Evolutionary conservation across 805 yeast genomes (phyloP).

Genomic region (Ogataea neopini): DNA sequence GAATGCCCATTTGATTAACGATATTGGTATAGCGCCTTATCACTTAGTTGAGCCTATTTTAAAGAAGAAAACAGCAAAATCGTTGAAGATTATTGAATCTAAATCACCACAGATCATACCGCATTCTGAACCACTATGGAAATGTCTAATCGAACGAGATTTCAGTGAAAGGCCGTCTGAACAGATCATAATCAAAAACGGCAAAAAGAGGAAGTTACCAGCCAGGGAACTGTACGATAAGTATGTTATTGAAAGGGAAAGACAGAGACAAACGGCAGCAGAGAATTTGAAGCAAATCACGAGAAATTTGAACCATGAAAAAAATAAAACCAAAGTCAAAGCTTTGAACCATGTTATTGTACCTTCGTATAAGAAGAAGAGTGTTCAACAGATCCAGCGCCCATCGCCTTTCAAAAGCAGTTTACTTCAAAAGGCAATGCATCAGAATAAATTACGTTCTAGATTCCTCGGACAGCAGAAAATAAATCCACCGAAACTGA

Average conservation of each 20-base stretch:
- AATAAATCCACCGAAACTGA: slow-evolving; percentile 4
- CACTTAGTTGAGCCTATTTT: slow-evolving; percentile 51
- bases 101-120: slow-evolving; percentile 44
- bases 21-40: slow-evolving; percentile 39
- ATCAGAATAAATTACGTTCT: slow-evolving; percentile 29
- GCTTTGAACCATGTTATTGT: slow-evolving; percentile 31
- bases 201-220: slow-evolving; percentile 31
- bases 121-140: slow-evolving; percentile 49
- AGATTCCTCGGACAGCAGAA: slow-evolving; percentile 22
- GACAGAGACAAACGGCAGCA: slow-evolving; percentile 45
- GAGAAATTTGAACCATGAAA: slow-evolving; percentile 39
- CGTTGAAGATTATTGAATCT: slow-evolving; percentile 42
- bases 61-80: slow-evolving; percentile 44
- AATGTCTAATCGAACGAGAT: slow-evolving; percentile 43
- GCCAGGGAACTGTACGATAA: slow-evolving; percentile 40
- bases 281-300: slow-evolving; percentile 45
- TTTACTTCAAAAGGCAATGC: slow-evolving; percentile 34
- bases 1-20: slow-evolving; percentile 34
- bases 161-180: slow-evolving; percentile 46
- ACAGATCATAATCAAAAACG: slow-evolving; percentile 18
- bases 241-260: slow-evolving; percentile 43
- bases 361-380: slow-evolving; percentile 17
- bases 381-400: slow-evolving; percentile 13
- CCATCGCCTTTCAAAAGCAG: slow-evolving; percentile 28
- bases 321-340: slow-evolving; percentile 43